Conservation (phyloP, 106 monocot species). For the Acorus calamus region DNA sequence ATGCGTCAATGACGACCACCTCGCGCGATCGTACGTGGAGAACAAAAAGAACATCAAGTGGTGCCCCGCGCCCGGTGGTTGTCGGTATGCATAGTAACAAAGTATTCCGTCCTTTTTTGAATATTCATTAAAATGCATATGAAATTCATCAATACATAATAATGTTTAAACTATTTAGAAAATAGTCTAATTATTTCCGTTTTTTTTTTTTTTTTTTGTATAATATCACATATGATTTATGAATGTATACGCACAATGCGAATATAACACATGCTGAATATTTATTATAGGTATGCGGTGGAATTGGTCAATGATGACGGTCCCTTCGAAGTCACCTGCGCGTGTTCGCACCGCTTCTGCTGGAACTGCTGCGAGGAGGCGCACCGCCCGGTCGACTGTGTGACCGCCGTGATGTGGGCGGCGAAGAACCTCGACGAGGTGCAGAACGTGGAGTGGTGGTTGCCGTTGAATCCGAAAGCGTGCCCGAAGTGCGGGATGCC, state of each 20-base stretch:
- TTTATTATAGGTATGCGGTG: background rate
- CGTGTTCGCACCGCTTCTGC: background rate
- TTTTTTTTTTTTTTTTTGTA: too few relatives aligned
- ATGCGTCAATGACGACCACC: background rate
- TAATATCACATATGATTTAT: too few relatives aligned
- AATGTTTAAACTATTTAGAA: too few relatives aligned
- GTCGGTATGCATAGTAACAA: too few relatives aligned
- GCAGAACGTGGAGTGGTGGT: background rate
- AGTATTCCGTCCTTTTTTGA: too few relatives aligned
- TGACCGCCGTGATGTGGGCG: background rate
- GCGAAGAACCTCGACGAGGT: background rate
- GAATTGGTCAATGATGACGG: background rate
- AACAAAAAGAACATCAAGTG: background rate
- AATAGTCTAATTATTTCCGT: too few relatives aligned
- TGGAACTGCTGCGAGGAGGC: background rate
- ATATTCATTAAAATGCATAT: too few relatives aligned
- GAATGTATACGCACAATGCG: too few relatives aligned
- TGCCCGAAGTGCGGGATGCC: conserved; percentile 1
- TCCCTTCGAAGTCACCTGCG: background rate
- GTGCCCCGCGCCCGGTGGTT: conserved; percentile 4
- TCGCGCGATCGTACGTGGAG: background rate
- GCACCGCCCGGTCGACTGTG: background rate
- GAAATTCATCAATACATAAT: too few relatives aligned
- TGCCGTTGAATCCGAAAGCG: conserved; percentile 9
- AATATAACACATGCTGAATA: too few relatives aligned